These are phyloP conservation scores for Rhizopogon vinicolor DNA, from an alignment of 768 basidiomycete genomes.

Conservation along the genomic window DNA sequence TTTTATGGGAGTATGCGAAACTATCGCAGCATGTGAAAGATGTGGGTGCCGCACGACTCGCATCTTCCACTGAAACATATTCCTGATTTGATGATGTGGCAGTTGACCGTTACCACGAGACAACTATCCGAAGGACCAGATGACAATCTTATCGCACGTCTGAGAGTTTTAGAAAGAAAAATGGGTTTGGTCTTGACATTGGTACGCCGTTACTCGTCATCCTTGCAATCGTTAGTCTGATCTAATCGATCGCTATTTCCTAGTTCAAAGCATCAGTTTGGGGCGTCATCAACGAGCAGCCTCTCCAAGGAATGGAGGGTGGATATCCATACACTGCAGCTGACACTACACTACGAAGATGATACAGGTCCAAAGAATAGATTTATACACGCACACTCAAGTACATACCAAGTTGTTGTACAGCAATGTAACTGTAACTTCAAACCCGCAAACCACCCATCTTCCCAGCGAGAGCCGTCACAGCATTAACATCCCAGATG, in stretches of 20 bases:
- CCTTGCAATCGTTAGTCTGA: neutral
- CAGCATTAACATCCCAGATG: conserved; percentile 77
- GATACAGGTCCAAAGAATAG: neutral
- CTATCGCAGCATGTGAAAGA: conserved; percentile 75
- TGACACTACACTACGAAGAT: conserved; percentile 5
- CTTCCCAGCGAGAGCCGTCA: conserved; percentile 44
- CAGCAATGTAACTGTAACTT: conserved; percentile 15
- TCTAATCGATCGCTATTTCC: conserved; percentile 4
- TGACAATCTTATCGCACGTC: conserved; percentile 64
- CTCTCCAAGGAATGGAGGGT: conserved; percentile 20
- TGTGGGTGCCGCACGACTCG: conserved; percentile 40
- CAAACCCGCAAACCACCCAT: conserved; percentile 45
- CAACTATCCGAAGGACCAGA: conserved; percentile 73
- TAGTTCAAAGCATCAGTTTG: conserved; percentile 97
- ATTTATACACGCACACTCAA: neutral
- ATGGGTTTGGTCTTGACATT: conserved; percentile 94
- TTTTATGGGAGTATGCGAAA: conserved; percentile 93
- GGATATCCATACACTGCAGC: conserved; percentile 13
- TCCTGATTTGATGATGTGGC: neutral
- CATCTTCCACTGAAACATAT: neutral
- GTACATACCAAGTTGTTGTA: neutral
- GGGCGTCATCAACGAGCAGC: conserved; percentile 86
- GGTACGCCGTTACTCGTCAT: conserved; percentile 34
- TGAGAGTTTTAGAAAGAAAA: conserved; percentile 85
- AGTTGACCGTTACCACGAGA: conserved; percentile 70